These are phyloP conservation scores for Backusella australiensis DNA, from an alignment of 192 early-diverging fungal genomes.

Conservation along the genomic window DNA sequence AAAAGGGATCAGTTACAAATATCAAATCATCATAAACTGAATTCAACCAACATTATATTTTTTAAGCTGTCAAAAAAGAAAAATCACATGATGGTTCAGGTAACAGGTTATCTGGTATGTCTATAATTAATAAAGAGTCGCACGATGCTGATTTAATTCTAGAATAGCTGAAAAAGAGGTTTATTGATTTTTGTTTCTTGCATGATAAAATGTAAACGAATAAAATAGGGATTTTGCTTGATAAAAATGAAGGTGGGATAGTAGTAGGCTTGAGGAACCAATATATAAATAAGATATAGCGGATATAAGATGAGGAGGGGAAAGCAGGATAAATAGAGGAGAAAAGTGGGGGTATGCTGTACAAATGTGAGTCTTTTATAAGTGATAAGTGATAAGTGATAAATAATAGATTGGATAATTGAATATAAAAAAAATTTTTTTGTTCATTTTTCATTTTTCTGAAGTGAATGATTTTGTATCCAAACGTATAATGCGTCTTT, in stretches of 20 bases:
- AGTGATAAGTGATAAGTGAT: not conserved
- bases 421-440: not conserved
- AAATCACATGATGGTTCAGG: not conserved
- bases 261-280: not conserved
- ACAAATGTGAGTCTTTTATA: not conserved
- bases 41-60: not conserved
- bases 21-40: no score
- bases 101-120: no score
- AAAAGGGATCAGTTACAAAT: not conserved
- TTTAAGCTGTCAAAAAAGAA: not conserved
- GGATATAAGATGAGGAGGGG: not conserved
- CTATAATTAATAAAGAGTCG: no score
- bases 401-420: not conserved
- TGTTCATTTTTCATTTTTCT: not conserved
- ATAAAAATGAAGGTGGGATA: constrained; percentile 3
- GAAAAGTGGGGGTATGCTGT: not conserved
- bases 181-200: not conserved
- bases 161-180: not conserved
- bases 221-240: not conserved
- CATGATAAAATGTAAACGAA: constrained; percentile 3
- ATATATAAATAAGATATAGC: not conserved
- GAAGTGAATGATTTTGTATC: constrained; percentile 1
- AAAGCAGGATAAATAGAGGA: not conserved
- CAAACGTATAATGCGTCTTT: constrained; percentile 27
- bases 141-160: not conserved